A percentile compares a stretch with the other conserved stretches of the same genome.
These are phyloP conservation scores for Leucogyrophana mollusca DNA, from an alignment of 768 basidiomycete genomes.

Conservation along the genomic window DNA sequence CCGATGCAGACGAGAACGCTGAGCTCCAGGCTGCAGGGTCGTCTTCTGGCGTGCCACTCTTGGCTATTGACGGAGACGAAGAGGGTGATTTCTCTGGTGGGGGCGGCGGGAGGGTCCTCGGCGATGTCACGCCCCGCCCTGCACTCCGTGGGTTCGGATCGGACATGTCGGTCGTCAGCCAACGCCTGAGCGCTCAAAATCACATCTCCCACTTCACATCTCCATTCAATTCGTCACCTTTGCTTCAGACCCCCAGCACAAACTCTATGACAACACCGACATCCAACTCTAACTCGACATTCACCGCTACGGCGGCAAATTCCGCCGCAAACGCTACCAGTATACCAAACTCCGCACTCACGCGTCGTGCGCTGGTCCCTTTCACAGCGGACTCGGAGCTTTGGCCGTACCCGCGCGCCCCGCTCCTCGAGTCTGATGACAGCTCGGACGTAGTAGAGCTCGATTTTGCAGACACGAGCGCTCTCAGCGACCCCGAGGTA, in stretches of 20 bases:
- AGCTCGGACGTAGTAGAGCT: constrained; percentile 71
- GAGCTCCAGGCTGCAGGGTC: constrained; percentile 27
- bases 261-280: constrained; percentile 1
- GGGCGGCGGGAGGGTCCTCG: constrained; percentile 19
- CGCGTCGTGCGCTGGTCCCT: constrained; percentile 48
- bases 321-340: constrained; percentile 10
- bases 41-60: constrained; percentile 32
- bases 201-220: constrained; percentile 7
- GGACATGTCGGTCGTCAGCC: constrained; percentile 28
- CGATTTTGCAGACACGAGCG: constrained; percentile 72
- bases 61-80: constrained; percentile 23
- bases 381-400: constrained; percentile 65
- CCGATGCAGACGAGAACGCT: constrained; percentile 28
- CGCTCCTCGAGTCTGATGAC: constrained; percentile 40
- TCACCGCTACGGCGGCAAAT: constrained; percentile 5
- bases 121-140: constrained; percentile 67
- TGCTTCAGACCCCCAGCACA: constrained; percentile 4
- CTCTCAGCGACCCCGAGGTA: constrained; percentile 64
- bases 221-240: constrained; percentile 11
- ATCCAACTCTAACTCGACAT: neutral
- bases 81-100: constrained; percentile 14
- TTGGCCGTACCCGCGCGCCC: constrained; percentile 65
- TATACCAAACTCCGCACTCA: constrained; percentile 12
- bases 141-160: constrained; percentile 35
- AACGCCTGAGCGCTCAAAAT: constrained; percentile 16